Conservation (phyloP, 306 rosid genomes). For the Acacia melanoxylon region DNA sequence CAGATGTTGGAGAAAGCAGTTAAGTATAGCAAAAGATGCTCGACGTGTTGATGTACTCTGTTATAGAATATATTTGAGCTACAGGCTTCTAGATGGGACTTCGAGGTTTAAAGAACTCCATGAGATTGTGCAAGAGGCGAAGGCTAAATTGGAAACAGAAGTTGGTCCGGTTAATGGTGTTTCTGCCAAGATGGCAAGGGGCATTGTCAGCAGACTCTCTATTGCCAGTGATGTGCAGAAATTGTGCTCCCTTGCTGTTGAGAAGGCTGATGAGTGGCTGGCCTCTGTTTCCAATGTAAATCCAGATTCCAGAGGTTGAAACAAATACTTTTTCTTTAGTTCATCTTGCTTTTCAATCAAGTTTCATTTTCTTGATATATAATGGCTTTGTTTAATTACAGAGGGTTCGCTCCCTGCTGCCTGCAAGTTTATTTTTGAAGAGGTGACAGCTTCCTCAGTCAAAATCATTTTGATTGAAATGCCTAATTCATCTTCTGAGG, state of each 20-base stretch:
- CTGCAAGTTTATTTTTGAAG: constrained; percentile 96
- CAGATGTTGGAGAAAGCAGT: constrained; percentile 98
- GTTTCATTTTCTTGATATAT: constrained; percentile 29
- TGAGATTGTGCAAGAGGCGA: constrained; percentile 78
- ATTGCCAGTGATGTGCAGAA: constrained; percentile 85
- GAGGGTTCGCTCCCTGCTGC: constrained; percentile 99
- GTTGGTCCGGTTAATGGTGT: constrained; percentile 86
- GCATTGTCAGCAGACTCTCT: constrained; percentile 95
- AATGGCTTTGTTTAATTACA: constrained; percentile 40
- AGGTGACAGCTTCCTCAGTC: constrained; percentile 74
- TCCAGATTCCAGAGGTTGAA: constrained; percentile 73
- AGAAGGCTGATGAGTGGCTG: constrained; percentile 89
- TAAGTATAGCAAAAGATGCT: constrained; percentile 87
- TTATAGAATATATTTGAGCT: constrained; percentile 90
- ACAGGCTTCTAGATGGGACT: constrained; percentile 83
- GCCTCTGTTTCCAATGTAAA: constrained; percentile 50
- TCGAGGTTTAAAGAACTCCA: constrained; percentile 83
- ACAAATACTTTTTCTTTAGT: constrained; percentile 20
- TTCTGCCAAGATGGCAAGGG: constrained; percentile 96
- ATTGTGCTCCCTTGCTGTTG: constrained; percentile 84
- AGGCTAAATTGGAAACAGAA: constrained; percentile 84
- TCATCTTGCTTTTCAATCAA: constrained; percentile 25
- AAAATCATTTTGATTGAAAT: constrained; percentile 79
- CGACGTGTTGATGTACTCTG: constrained; percentile 92
- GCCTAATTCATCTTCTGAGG: constrained; percentile 54